A percentile compares a stretch with the other conserved stretches of the same genome.
These are phyloP conservation scores for Paraleonurus japonicus DNA, from an alignment of 257 asterid species.

Conservation along the genomic window DNA sequence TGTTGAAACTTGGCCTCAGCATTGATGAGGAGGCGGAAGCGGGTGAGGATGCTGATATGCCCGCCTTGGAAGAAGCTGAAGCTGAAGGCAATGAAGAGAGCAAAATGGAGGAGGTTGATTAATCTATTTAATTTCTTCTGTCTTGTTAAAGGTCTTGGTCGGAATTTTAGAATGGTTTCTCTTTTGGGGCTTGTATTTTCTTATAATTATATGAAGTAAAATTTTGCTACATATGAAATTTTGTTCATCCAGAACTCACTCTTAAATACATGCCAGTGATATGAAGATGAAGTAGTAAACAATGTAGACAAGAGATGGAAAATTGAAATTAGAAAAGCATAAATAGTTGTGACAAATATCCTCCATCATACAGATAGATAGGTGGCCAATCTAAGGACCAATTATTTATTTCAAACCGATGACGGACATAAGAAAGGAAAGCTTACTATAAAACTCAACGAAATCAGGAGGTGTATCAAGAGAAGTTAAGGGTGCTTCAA, in stretches of 20 bases:
- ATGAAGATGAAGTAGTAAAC: no score
- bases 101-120: neutral
- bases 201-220: no score
- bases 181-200: no score
- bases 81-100: neutral
- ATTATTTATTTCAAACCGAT: conserved; percentile 62
- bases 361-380: neutral
- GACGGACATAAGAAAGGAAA: conserved; percentile 69
- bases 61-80: neutral
- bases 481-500: conserved; percentile 56
- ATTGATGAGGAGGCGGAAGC: neutral
- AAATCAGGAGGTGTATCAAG: conserved; percentile 11
- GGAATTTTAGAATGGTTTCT: no score
- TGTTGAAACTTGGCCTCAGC: neutral
- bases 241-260: no score
- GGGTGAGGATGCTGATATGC: neutral
- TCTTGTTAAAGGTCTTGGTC: no score
- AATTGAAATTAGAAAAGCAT: no score
- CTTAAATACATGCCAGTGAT: no score
- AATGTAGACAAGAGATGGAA: no score
- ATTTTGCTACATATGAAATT: no score
- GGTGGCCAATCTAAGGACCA: neutral
- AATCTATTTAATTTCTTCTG: no score
- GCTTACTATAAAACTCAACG: conserved; percentile 42
- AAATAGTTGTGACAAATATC: no score